Evolutionary conservation across 768 basidiomycete genomes (phyloP), one percentile per base, ranked within the genome.

Genomic region (Mrakia gelida): DNA sequence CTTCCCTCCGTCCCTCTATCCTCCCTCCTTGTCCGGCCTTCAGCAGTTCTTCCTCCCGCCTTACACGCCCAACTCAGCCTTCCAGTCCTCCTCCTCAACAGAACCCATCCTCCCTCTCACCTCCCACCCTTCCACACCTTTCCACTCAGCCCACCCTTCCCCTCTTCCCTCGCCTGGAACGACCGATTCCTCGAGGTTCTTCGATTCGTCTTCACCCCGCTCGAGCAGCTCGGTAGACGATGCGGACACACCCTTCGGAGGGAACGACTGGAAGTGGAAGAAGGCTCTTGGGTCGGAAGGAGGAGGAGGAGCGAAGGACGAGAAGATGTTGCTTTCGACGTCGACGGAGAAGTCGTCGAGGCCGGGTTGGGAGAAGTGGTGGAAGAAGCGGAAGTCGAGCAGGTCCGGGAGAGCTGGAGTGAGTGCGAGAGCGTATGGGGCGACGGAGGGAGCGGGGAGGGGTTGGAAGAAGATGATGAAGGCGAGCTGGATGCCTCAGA

Each of bases 81-180:
- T 34, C 15, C 54, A 45, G 28, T 68, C 75, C 9, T 68, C 63
- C 13, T 54, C 75, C 5, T 67, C 75, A 23, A 16, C 62, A 28
- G 23, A 30, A 5, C 63, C 61, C 9, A 15, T 41, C 34, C 63
- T 43, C 23, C 67, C 63, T 23, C 56, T 76, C 30, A 32, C 68
- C n/a, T 76, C 70, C 8, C 75, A 38, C 11, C 75, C 70, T 8
- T 71, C 68, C n/a, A 76, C 71, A n/a, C 75, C 67, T 21, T 76
- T 54, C 41, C 67, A 70, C 49, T 61, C 75, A 15, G 67, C 67
- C 32, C 75, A 71, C 49, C 56, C 52, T 18, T 71, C 71, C 18
- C 75, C 67, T 23, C 30, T 67, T 18, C 59, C 65, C 49, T 59
- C 75, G 1, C 38, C 65, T 0, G 65, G 63, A 41, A 32, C 65